These are phyloP conservation scores for Erysimum pusillum DNA, from an alignment of 441 rosid species.

Conservation along the genomic window DNA sequence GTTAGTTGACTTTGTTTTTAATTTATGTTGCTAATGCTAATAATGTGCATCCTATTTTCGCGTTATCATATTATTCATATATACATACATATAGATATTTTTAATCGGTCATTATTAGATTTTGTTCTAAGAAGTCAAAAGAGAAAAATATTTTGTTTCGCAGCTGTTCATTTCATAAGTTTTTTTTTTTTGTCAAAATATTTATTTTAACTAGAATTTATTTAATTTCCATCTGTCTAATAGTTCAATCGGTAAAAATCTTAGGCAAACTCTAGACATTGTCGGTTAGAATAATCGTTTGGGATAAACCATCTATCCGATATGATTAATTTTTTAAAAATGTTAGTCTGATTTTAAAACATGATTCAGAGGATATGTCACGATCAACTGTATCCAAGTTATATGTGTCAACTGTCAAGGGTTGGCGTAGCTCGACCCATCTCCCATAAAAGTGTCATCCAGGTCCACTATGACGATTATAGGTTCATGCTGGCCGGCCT, in stretches of 20 bases:
- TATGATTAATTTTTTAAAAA: no score
- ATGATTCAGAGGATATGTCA: constrained; percentile 2
- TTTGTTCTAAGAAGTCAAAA: background rate
- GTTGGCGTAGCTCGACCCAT: constrained; percentile 1
- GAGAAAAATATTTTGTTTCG: constrained; percentile 1
- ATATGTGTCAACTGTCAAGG: constrained; percentile 4
- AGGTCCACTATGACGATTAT: background rate
- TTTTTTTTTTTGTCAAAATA: no score
- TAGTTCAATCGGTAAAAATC: no score
- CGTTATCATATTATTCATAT: constrained; percentile 19
- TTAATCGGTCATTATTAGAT: constrained; percentile 17
- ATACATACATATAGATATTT: background rate
- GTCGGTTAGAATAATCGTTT: no score
- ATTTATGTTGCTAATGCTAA: constrained; percentile 10
- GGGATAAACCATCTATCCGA: background rate
- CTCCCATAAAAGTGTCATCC: background rate
- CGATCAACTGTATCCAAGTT: constrained; percentile 9
- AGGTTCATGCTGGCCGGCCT: background rate
- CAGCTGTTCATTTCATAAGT: background rate
- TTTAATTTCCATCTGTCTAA: background rate
- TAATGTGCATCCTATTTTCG: constrained; percentile 29
- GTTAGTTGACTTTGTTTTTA: constrained; percentile 30
- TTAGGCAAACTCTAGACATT: no score
- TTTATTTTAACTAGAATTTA: no score
- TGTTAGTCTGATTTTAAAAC: background rate